Conservation (phyloP, 2,329 filamentous ascomycete species). For the Diplodia seriata region DNA sequence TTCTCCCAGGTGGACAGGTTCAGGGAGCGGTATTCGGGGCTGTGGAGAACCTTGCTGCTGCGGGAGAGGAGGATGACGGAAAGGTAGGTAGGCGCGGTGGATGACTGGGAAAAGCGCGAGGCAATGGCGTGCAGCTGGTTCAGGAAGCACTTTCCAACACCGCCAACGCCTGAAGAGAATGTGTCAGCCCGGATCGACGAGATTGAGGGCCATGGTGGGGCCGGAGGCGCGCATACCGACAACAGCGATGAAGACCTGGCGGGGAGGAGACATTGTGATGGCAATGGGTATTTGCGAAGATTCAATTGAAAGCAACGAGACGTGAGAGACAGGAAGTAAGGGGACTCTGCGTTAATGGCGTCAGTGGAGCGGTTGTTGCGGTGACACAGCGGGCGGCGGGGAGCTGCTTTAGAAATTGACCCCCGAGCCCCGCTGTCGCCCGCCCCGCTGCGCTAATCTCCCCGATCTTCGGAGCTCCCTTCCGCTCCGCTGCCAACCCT, state of each 20-base stretch:
- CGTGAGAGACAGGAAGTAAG: constrained; percentile 7
- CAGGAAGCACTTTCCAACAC: constrained; percentile 91
- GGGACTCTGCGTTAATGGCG: constrained; percentile 22
- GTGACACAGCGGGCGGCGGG: constrained; percentile 9
- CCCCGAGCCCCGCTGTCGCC: constrained; percentile 26
- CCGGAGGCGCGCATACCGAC: constrained; percentile 46
- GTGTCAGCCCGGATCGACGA: constrained; percentile 20
- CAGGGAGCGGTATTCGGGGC: constrained; percentile 73
- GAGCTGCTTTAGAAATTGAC: constrained; percentile 26
- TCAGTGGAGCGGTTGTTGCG: constrained; percentile 25
- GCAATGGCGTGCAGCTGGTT: constrained; percentile 75
- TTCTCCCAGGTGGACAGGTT: constrained; percentile 66
- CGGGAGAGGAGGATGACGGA: constrained; percentile 85
- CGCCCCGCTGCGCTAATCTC: constrained; percentile 1
- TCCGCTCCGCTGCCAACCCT: constrained; percentile 2
- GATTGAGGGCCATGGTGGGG: background rate
- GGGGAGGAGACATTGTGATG: constrained; percentile 50
- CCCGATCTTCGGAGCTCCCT: constrained; percentile 14
- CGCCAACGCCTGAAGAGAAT: constrained; percentile 73
- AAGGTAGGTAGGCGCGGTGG: constrained; percentile 69
- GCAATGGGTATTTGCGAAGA: background rate
- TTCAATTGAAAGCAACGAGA: background rate
- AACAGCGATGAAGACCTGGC: constrained; percentile 57
- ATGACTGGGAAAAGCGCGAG: constrained; percentile 60
- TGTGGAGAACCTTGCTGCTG: constrained; percentile 81